Base-by-base conservation (phyloP, 495 filamentous ascomycete genomes). In the Neurospora sp. region DNA sequence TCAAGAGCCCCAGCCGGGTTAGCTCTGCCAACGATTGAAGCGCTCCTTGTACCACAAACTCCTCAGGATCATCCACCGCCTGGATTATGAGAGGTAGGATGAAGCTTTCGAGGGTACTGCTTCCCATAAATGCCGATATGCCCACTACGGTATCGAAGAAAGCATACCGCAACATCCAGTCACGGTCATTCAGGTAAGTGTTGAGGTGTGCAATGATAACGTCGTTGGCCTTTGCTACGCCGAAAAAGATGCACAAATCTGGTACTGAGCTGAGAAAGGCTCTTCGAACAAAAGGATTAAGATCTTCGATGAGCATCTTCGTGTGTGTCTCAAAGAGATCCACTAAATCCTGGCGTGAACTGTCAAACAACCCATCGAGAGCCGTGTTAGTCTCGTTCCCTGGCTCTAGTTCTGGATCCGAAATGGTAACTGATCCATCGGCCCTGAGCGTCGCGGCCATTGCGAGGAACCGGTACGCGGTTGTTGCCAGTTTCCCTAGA, bases 121-220 rank as follows among this genome's bases (percentile, higher is more conserved):
- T 92, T 7, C 96, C 96, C 46, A 98, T 85, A 74, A 97, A 98
- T 0, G 92, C 89, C 16, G 94, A 93, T 71, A 99, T 96, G 11
- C 94, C 94, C 22, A 98, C 92, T 22, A 98, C 94, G 0, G 94
- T 93, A 74, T 97, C 93, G 75, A 99, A 97, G 78, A 98, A 98
- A 22, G 96, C 94, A 77, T 93, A 97, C 79, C 97, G 97, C 31
- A 99, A 83, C 79, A 93, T 92, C 96, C 96, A 99, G 78, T 98
- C 94, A 71, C 90, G 88, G 76, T 98, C 96, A 76, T 99, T 99
- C 9, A 99, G 85, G 76, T 99, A 99, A 0, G 96, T 99, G 78
- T 98, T 99, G 31, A 99, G 83, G 79, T 99, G 96, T 44, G 93
- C 96, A 5, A 98, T 82, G 44, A 99, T 91, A 18, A 98, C 93